Evolutionary conservation across 2,329 filamentous ascomycete species (phyloP), one percentile per base, ranked within the genome.

Genomic region (Talaromyces funiculosus): DNA sequence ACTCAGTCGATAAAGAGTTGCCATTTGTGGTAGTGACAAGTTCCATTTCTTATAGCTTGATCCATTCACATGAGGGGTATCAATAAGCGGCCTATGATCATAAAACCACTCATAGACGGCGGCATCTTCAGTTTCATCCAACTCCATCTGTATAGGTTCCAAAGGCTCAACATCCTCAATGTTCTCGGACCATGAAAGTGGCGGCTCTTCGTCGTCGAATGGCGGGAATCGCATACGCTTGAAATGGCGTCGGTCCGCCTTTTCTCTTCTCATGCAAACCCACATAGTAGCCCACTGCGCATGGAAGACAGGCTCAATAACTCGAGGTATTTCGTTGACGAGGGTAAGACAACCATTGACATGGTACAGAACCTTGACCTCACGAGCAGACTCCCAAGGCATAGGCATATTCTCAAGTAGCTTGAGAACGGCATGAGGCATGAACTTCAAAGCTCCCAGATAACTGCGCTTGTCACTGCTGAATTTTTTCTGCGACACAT

Each of bases 241-340:
- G 82, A 99, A 99, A 68, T 97, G 86, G 71, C 93, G 82, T 75
- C 94, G 82, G 71, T 99, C 94, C 71, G 92, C 94, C 82, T 99
- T 99, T 74, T 99, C 94, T 68, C 95, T 89, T 68, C 94, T 87
- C 94, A 99, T 99, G 47, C 90, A 91, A 26, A 96, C 88, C 94
- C 94, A 99, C 94, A 99, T 99, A 59, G 93, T 96, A 12, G 94
- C 94, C 94, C 94, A 99, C 75, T 99, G 94, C 61, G 94, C 94
- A 73, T 97, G 92, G 76, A 96, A 99, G 3, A 99, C 90, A 0
- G 94, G 94, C 73, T 97, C 94, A 69, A 99, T 97, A 59, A 99
- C 95, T 68, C 95, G 86, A 14, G 95, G 94, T 6, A 88, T 91
- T 79, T 99, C 94, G 74, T 99, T 99, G 69, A 99, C 95, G 60